Conservation (phyloP, 2,329 filamentous ascomycete genomes). For the Emmonsiellopsis sp. region DNA sequence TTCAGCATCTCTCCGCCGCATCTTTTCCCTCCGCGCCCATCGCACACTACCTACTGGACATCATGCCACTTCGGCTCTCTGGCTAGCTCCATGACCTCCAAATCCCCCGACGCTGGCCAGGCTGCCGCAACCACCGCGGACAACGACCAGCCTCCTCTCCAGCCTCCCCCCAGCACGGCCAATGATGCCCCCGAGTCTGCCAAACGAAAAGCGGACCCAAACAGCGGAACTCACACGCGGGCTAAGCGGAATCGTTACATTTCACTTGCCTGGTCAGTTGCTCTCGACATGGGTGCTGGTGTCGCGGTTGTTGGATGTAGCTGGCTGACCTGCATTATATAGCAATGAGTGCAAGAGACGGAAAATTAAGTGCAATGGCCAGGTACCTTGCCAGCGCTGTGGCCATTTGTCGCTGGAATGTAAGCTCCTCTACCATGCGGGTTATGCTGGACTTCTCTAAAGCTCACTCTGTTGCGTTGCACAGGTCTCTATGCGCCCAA, state of each 20-base stretch:
- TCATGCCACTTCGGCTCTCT: not conserved
- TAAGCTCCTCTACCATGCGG: constrained; percentile 13
- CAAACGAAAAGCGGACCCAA: constrained; percentile 34
- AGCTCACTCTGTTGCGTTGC: not conserved
- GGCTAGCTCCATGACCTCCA: not conserved
- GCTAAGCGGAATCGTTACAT: constrained; percentile 59
- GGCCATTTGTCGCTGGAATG: constrained; percentile 55
- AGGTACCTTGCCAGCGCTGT: constrained; percentile 55
- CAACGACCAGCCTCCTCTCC: not conserved
- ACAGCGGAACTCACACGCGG: constrained; percentile 41
- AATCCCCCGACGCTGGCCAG: not conserved
- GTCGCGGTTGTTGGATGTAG: not conserved
- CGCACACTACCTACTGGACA: not conserved
- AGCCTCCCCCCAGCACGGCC: not conserved
- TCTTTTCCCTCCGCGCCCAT: not conserved
- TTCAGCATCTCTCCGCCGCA: not conserved
- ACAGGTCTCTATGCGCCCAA: constrained; percentile 55
- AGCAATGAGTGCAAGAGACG: constrained; percentile 57
- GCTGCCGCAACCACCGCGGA: too few species aligned
- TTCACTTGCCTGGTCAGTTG: constrained; percentile 53
- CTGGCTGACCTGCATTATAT: constrained; percentile 3
- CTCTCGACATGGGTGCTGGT: not conserved
- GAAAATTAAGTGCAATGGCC: constrained; percentile 61
- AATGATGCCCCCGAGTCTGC: not conserved
- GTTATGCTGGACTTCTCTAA: not conserved